Evolutionary conservation across 768 basidiomycete species (phyloP), one percentile per base, ranked within the genome.

Genomic region (Leccinum boreale): DNA sequence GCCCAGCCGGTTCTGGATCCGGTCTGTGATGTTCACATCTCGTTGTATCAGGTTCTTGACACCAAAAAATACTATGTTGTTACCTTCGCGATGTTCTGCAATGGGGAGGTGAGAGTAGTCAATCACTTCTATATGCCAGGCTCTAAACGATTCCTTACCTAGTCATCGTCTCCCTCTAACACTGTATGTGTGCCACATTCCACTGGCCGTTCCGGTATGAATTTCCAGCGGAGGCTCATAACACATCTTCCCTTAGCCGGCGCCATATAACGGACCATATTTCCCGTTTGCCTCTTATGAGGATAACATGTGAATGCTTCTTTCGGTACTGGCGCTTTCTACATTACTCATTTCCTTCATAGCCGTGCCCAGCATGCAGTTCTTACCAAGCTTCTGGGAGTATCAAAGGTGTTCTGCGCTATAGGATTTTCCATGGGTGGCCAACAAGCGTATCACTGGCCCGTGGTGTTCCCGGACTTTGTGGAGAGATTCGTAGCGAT

Each of bases 91-190:
- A 64, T 84, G 31, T 84, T 84, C 61, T 82, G 80, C 46, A 83
- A 82, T 59, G 83, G 84, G 63, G 83, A 85, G 77, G 83, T 82
- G 52, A 47, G 31, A 17, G 33, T 23, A n/a, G 14, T 36, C 39
- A 23, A 7, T 36, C 15, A 35, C 19, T 28, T 33, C 7, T 29
- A 10, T 42, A 19, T 11, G 9, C n/a, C 42, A 42, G 10, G n/a
- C 17, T n/a, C n/a, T 24, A 33, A 19, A 12, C 15, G 11, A n/a
- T 48, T 53, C 26, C 39, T 49, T 26, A 17, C 28, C 39, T 10
- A 85, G 82, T 85, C 83, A 1, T 85, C 83, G 17, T 85, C 84
- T 28, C 83, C 84, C 24, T 85, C 83, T 0, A 85, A 84, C 63
- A 84, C 67, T n/a, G 68, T 68, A 45, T 49, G 67, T 56, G 46